Evolutionary conservation across 768 basidiomycete species (phyloP).

Genomic region (Suillus brevipes): DNA sequence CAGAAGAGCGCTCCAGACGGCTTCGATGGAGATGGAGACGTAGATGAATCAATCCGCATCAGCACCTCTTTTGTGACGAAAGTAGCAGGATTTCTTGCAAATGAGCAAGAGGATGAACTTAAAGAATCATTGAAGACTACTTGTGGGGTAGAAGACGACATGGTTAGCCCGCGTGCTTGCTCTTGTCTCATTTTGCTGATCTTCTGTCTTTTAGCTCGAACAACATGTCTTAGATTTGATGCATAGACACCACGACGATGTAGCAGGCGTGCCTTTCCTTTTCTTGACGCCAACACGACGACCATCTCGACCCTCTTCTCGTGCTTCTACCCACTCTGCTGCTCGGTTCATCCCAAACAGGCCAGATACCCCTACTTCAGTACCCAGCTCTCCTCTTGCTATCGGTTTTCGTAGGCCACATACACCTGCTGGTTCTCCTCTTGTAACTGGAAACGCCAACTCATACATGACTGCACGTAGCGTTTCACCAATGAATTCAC

Average conservation of each 20-base stretch:
- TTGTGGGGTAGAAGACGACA: constrained; percentile 68
- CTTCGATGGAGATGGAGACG: constrained; percentile 58
- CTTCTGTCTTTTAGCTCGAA: constrained; percentile 57
- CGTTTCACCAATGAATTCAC: constrained; percentile 63
- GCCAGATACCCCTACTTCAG: constrained; percentile 75
- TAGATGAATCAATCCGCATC: constrained; percentile 53
- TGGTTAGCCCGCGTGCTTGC: constrained; percentile 44
- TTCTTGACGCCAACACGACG: constrained; percentile 79
- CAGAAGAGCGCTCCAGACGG: constrained; percentile 57
- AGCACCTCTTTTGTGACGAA: constrained; percentile 63
- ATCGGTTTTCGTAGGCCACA: constrained; percentile 76
- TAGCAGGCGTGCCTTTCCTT: constrained; percentile 78
- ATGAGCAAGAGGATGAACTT: constrained; percentile 86
- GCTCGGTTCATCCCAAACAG: constrained; percentile 58
- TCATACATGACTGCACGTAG: constrained; percentile 59
- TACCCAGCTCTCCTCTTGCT: constrained; percentile 75
- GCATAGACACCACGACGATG: constrained; percentile 91
- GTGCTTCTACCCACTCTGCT: constrained; percentile 72
- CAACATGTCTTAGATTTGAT: constrained; percentile 91
- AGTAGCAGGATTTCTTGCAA: constrained; percentile 70
- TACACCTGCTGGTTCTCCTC: constrained; percentile 75
- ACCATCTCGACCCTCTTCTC: constrained; percentile 79
- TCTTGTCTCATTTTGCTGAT: constrained; percentile 18
- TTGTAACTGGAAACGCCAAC: constrained; percentile 55
- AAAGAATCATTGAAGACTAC: constrained; percentile 71